phyloP scores from a whole-genome alignment of 768 basidiomycete species.

The Rhodosporidiobolus odoratus region DNA sequence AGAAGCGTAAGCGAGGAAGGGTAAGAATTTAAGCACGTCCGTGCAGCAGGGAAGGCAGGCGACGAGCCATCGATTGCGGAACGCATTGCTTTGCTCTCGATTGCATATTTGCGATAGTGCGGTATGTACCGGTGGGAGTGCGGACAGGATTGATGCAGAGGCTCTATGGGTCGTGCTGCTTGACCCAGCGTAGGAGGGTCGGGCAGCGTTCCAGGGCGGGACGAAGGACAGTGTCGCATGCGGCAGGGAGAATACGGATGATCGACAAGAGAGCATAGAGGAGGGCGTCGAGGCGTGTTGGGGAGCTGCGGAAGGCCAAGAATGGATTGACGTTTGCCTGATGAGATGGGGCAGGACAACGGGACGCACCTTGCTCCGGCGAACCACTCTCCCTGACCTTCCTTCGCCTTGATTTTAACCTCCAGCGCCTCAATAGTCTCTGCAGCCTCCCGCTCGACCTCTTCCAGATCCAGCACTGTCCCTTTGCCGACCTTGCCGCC shows the following conservation, averaged over 20 bases:
- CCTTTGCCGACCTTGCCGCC: slow-evolving; percentile 12
- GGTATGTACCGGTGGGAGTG: too few relatives aligned
- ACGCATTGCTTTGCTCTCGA: too few relatives aligned
- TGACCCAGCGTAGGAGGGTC: slow-evolving; percentile 9
- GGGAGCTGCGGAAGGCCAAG: not conserved
- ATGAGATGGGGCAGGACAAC: too few relatives aligned
- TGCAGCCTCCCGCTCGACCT: slow-evolving; percentile 30
- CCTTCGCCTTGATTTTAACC: slow-evolving; percentile 5
- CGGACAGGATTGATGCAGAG: too few relatives aligned
- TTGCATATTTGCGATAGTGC: too few relatives aligned
- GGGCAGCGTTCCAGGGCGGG: slow-evolving; percentile 29
- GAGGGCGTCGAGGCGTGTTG: slow-evolving; percentile 18
- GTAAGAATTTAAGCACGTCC: too few relatives aligned
- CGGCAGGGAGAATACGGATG: slow-evolving; percentile 17
- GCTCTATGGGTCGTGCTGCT: slow-evolving; percentile 22
- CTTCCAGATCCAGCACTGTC: slow-evolving; percentile 25
- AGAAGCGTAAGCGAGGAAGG: too few relatives aligned
- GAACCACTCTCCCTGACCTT: slow-evolving; percentile 4
- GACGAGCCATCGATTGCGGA: too few relatives aligned
- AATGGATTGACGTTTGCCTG: too few relatives aligned
- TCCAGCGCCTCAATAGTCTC: slow-evolving; percentile 28
- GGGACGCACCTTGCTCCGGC: slow-evolving; percentile 12
- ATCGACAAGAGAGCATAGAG: slow-evolving; percentile 25
- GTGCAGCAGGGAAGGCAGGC: too few relatives aligned
- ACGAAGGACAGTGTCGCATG: slow-evolving; percentile 11